phyloP scores from a whole-genome alignment of 2,329 filamentous ascomycete genomes.

The Nigrograna mackinnonii region DNA sequence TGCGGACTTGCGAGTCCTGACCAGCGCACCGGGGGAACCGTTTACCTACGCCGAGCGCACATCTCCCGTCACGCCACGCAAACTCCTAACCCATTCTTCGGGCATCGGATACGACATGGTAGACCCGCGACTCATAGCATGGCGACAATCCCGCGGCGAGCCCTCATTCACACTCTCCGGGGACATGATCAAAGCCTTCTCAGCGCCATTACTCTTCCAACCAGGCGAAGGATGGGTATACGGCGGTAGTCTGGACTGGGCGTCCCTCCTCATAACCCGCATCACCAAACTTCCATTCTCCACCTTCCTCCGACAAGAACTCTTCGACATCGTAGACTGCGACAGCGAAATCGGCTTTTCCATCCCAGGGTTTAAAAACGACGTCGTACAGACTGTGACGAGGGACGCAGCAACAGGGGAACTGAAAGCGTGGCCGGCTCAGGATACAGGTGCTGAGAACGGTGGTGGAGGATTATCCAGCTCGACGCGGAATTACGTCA shows the following conservation, averaged over 20 bases:
- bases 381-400: slow-evolving; percentile 13
- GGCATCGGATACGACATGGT: slow-evolving; percentile 49
- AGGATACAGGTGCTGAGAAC: neutral
- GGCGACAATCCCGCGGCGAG: slow-evolving; percentile 39
- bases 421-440: neutral
- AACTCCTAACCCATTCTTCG: slow-evolving; percentile 53
- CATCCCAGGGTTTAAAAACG: neutral
- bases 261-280: slow-evolving; percentile 45
- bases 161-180: slow-evolving; percentile 3
- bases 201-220: slow-evolving; percentile 24
- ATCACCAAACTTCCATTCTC: slow-evolving; percentile 31
- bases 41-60: slow-evolving; percentile 7
- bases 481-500: slow-evolving; percentile 21
- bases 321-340: slow-evolving; percentile 16
- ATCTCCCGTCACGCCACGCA: slow-evolving; percentile 17
- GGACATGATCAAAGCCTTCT: slow-evolving; percentile 31
- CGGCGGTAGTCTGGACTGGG: slow-evolving; percentile 53
- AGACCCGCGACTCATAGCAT: slow-evolving; percentile 46
- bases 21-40: slow-evolving; percentile 6
- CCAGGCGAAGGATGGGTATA: slow-evolving; percentile 56
- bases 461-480: slow-evolving; percentile 27
- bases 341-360: slow-evolving; percentile 7
- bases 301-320: slow-evolving; percentile 26
- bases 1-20: slow-evolving; percentile 10
- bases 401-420: slow-evolving; percentile 15